Percentiles rank a stretch among this genome's conserved stretches.
Evolutionary conservation across 495 filamentous ascomycete genomes (phyloP).

Genomic region (Thermochaetoides thermophila): DNA sequence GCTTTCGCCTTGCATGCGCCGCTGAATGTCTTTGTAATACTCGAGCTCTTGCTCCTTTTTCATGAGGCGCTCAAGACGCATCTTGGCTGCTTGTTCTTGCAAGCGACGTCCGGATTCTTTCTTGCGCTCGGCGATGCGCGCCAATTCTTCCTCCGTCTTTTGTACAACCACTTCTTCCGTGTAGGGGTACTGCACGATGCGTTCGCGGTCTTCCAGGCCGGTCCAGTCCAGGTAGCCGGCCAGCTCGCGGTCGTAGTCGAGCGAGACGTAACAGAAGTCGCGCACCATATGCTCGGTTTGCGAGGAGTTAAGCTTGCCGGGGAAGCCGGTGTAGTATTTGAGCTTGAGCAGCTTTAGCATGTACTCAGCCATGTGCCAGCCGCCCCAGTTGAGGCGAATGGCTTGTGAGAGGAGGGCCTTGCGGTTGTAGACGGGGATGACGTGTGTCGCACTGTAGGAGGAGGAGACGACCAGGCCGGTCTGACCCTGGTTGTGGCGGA

Average conservation of each 20-base stretch:
- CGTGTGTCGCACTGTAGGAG: constrained; percentile 81
- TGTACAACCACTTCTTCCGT: constrained; percentile 77
- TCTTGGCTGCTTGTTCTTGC: constrained; percentile 93
- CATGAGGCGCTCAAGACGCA: constrained; percentile 85
- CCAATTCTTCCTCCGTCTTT: constrained; percentile 87
- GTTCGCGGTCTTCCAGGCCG: constrained; percentile 74
- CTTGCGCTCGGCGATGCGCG: constrained; percentile 72
- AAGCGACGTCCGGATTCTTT: constrained; percentile 83
- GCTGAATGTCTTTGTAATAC: constrained; percentile 74
- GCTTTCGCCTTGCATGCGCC: constrained; percentile 44
- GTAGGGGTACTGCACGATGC: constrained; percentile 81
- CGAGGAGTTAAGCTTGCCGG: constrained; percentile 64
- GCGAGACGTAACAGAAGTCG: constrained; percentile 81
- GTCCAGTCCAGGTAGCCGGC: constrained; percentile 67
- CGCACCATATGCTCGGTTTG: constrained; percentile 78
- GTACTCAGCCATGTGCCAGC: constrained; percentile 77
- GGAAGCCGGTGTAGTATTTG: constrained; percentile 79
- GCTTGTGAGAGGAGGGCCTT: constrained; percentile 73
- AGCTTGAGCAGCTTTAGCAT: constrained; percentile 73
- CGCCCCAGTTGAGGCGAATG: constrained; percentile 87
- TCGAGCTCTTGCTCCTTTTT: constrained; percentile 91
- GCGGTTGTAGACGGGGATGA: constrained; percentile 81
- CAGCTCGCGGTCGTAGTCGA: constrained; percentile 67
- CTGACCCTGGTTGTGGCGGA: constrained; percentile 76
- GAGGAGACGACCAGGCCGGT: constrained; percentile 83